phyloP scores from a whole-genome alignment of 257 asterid genomes.

The Solanum paucissectum region DNA sequence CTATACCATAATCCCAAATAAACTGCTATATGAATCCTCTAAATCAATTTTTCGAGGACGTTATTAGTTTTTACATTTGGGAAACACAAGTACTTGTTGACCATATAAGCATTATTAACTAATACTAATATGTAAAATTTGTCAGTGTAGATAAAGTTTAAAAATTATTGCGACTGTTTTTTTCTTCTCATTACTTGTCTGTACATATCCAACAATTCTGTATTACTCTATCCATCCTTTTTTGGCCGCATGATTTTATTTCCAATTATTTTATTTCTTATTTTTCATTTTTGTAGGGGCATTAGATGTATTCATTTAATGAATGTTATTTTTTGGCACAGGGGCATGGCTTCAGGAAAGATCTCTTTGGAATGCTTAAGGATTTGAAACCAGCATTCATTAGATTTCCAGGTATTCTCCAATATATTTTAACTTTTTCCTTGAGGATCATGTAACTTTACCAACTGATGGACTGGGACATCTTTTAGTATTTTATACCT shows the following conservation, averaged over 20 bases:
- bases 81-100: neutral
- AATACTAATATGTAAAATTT: neutral
- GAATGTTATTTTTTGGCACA: slow-evolving; percentile 16
- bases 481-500: neutral
- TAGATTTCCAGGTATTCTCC: slow-evolving; percentile 82
- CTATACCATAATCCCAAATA: neutral
- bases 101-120: neutral
- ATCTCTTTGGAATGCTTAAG: slow-evolving; percentile 70
- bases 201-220: neutral
- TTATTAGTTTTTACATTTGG: neutral
- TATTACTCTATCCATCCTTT: neutral
- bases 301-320: neutral
- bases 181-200: neutral
- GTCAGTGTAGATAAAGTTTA: neutral
- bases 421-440: neutral
- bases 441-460: neutral
- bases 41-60: neutral
- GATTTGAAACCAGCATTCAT: slow-evolving; percentile 65
- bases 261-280: neutral
- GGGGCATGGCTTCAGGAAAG: slow-evolving; percentile 96
- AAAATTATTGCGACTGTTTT: neutral
- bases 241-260: neutral
- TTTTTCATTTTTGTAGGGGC: neutral
- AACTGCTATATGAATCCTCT: neutral
- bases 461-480: neutral